Evolutionary conservation across 345 rosid genomes (phyloP).

Genomic region (Cardamine chenopodiifolia): DNA sequence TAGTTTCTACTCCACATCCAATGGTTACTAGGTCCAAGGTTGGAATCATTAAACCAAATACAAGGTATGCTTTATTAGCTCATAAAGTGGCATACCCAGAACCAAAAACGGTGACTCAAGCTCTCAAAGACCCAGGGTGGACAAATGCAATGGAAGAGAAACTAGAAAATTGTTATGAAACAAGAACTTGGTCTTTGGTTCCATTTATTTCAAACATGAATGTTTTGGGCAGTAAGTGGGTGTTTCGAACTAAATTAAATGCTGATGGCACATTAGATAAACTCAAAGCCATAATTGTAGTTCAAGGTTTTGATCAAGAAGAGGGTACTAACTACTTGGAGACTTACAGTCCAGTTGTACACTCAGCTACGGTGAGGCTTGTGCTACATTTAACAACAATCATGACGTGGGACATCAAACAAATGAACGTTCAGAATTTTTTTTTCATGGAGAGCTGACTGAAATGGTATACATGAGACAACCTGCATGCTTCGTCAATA

Average conservation of each 20-base stretch:
- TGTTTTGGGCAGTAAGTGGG: background rate
- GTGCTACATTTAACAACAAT: rapidly evolving
- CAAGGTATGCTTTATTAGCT: background rate
- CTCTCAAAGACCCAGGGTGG: no score
- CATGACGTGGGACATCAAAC: background rate
- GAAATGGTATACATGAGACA: no score
- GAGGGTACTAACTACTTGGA: background rate
- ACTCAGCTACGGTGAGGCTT: background rate
- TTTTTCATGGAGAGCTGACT: no score
- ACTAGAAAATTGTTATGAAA: no score
- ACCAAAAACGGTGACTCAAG: background rate
- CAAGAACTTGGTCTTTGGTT: background rate
- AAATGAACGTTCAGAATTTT: background rate
- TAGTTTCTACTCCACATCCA: no score
- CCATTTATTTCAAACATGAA: background rate
- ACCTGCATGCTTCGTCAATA: no score
- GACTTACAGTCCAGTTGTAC: background rate
- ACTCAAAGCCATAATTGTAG: background rate
- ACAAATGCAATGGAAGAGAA: background rate
- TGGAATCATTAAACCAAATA: background rate
- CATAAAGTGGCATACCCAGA: background rate
- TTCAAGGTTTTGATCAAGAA: background rate
- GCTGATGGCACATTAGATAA: background rate
- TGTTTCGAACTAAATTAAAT: background rate
- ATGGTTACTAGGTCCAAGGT: rapidly evolving